These are phyloP conservation scores for Melampsora abietis-canadensis DNA, from an alignment of 1,284 basidiomycete genomes.

Conservation along the genomic window DNA sequence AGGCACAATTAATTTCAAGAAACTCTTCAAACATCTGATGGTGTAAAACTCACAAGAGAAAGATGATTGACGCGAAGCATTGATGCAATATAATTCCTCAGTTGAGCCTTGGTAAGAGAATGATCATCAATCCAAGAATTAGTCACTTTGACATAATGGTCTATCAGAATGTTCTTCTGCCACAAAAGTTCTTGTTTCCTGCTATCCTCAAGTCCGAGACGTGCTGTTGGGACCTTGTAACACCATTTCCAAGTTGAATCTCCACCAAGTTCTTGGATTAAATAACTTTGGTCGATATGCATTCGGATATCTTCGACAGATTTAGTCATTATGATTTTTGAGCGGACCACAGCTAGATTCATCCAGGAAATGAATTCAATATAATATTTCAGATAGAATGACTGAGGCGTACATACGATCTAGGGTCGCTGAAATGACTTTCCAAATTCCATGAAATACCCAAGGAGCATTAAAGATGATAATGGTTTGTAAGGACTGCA, in stretches of 20 bases:
- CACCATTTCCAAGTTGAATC: not conserved
- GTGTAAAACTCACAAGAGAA: not conserved
- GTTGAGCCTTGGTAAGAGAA: not conserved
- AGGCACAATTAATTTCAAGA: too few relatives aligned
- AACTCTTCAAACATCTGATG: too few relatives aligned
- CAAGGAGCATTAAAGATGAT: slow-evolving; percentile 40
- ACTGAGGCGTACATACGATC: slow-evolving; percentile 8
- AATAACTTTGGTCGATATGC: not conserved
- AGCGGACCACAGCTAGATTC: slow-evolving; percentile 31
- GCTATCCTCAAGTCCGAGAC: not conserved
- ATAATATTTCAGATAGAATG: too few relatives aligned
- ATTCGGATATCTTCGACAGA: slow-evolving; percentile 47
- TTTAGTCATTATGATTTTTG: slow-evolving; percentile 43
- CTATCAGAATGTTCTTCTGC: slow-evolving; percentile 46
- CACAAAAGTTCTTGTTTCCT: slow-evolving; percentile 45
- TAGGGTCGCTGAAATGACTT: slow-evolving; percentile 22
- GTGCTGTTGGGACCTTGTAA: not conserved
- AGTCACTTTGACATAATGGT: not conserved
- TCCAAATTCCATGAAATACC: slow-evolving; percentile 40
- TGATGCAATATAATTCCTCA: not conserved
- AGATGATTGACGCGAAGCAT: not conserved
- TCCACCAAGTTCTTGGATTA: not conserved
- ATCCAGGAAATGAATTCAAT: too few relatives aligned
- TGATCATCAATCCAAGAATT: not conserved
- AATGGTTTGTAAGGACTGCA: slow-evolving; percentile 10